These are phyloP conservation scores for Pythium angustatum DNA, from an alignment of 352 stramenopile species.

Conservation along the genomic window DNA sequence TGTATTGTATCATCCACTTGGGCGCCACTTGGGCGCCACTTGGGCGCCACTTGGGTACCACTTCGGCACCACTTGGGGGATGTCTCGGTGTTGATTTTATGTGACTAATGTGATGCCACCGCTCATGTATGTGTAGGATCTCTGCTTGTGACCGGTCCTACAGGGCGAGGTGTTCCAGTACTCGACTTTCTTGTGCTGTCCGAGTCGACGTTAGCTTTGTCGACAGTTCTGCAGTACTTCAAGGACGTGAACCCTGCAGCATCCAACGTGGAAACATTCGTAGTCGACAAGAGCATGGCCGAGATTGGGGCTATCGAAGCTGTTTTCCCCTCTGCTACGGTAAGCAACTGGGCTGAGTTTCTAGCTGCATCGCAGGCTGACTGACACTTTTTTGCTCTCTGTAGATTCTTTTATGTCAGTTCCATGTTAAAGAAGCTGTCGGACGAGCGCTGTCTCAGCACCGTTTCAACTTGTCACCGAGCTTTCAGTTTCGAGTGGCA, in stretches of 20 bases:
- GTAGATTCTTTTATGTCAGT: neutral
- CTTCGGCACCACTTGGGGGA: too few relatives aligned
- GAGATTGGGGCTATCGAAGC: neutral
- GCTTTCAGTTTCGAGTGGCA: neutral
- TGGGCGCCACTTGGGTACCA: neutral
- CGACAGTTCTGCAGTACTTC: neutral
- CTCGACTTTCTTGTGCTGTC: slow-evolving; percentile 4
- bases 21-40: too few relatives aligned
- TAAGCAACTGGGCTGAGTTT: too few relatives aligned
- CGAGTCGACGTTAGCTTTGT: neutral
- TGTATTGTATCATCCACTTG: too few relatives aligned
- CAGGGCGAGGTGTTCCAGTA: neutral
- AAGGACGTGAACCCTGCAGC: neutral
- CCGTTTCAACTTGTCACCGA: neutral
- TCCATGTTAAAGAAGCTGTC: neutral
- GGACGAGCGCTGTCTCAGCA: neutral
- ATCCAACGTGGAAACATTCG: neutral
- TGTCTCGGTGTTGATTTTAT: neutral
- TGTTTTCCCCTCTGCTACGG: neutral
- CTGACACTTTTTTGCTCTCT: too few relatives aligned
- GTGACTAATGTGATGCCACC: too few relatives aligned
- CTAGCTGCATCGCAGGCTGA: too few relatives aligned
- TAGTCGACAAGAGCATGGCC: slow-evolving; percentile 5
- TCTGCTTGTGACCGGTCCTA: neutral
- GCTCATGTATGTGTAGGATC: too few relatives aligned